Base-by-base conservation (phyloP, 139 green algal species). In the Picocystis salinarum region DNA sequence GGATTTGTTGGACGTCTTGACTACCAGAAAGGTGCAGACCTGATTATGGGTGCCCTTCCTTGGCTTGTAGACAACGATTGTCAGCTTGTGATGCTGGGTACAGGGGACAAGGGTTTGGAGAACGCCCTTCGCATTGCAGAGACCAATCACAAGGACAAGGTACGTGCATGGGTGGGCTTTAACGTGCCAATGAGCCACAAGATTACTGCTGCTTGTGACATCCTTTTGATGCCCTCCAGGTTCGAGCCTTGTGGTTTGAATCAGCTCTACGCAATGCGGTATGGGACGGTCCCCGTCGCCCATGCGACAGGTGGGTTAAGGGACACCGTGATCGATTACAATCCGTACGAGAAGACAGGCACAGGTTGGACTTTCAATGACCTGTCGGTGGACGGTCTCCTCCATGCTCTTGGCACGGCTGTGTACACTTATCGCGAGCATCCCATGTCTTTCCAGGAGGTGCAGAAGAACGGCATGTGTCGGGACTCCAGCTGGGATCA, bases 31-130 rank as follows among this genome's bases (percentile, higher is more conserved):
- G 67, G 67, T 0, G 53, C 61, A 17, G 67, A 77, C 48, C 40
- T 73, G 29, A 40, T 69, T 4, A 29, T 69, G 11, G 51, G 36
- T 4, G 46, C 34, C 11, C 44, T 57, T 2, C 40, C 37, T 4
- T 53, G 48, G 51, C 39, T 73, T 12, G 22, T 62, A 25, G 28
- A 34, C 7, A 55, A 76, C 41, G 61, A 66, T 6, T 58, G 67
- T 28, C 89, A 99, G 77, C 71, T 99, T 23, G 66, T 98, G 24
- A 64, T 98, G 60, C 75, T 98, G 33, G 88, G 88, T 40, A 75
- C 53, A 23, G 88, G 88, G 24, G 58, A 76, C 2, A 62, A 69
- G 6, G 88, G 96, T 61, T 61, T 96, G 45, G 85, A 96, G 54
- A 50, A 66, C 3, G 51, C 40, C 23, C 52, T 71, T 52, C 19